Conservation (phyloP, 768 basidiomycete genomes). For the Myochromella boudieri region DNA sequence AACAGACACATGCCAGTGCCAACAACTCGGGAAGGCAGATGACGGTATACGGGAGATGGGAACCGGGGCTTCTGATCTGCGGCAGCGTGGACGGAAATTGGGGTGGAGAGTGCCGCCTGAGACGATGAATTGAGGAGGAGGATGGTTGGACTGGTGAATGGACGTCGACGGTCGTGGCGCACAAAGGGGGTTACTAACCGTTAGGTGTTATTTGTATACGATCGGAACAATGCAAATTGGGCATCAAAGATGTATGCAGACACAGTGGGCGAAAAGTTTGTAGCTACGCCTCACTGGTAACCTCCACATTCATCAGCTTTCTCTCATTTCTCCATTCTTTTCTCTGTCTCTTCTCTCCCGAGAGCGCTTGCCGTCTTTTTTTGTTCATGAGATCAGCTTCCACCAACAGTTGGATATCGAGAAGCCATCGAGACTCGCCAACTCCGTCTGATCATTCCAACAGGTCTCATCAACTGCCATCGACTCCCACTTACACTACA, state of each 20-base stretch:
- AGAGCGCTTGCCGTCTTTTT: conserved; percentile 10
- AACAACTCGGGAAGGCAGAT: conserved; percentile 5
- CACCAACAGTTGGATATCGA: conserved; percentile 36
- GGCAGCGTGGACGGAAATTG: neutral
- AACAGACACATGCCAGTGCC: conserved; percentile 8
- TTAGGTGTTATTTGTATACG: neutral
- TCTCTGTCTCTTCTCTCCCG: neutral
- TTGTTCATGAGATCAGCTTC: conserved; percentile 41
- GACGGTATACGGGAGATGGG: conserved; percentile 6
- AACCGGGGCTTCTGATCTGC: conserved; percentile 12
- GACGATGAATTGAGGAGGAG: neutral
- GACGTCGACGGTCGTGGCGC: neutral
- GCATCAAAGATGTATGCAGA: conserved; percentile 16
- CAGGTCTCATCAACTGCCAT: conserved; percentile 32
- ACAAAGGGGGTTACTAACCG: conserved; percentile 5
- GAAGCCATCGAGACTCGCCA: conserved; percentile 38
- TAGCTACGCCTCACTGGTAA: neutral
- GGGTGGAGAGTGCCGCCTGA: neutral
- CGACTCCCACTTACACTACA: conserved; percentile 43
- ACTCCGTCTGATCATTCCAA: conserved; percentile 25
- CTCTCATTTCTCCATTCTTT: neutral
- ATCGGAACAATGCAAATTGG: conserved; percentile 16
- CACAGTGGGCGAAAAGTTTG: conserved; percentile 6
- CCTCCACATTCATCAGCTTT: conserved; percentile 1
- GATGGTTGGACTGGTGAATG: neutral